Evolutionary conservation across 208 protist genomes (phyloP), one percentile per base, ranked within the genome.

Genomic region (Borovskyia barvae): DNA sequence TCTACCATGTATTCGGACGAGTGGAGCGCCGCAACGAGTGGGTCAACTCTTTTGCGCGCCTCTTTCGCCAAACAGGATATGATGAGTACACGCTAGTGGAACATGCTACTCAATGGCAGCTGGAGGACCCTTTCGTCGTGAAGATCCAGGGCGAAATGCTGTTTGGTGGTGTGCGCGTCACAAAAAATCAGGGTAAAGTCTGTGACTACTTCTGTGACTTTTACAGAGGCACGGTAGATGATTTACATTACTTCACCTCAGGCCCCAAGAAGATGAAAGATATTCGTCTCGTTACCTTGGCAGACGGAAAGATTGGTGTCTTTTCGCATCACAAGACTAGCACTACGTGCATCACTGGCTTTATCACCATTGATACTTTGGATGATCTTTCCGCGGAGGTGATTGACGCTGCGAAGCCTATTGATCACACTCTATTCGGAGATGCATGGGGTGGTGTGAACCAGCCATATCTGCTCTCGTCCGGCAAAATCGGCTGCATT

Each of bases 371-470:
- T 26, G 40, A 85, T 49, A 60, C 37, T 3, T 37, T 85, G 5
- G 73, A 80, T 24, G 63, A 85, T n/a, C 70, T 85, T 9, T 70
- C 55, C 54, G 51, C 73, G 3, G 28, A 76, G n/a, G 45, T 73
- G 2, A 85, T 85, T 39, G 61, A 81, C 36, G 47, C 69, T 28
- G 77, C 77, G 53, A 57, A 60, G 30, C 69, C 73, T 12, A 85
- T 85, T 17, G 73, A 85, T n/a, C 77, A 85, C 69, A 63, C 71
- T n/a, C 50, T 72, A n/a, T 85, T 85, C 43, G 74, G 74, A 8
- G 78, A 81, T 46, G 78, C 74, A 9, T 85, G 78, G 78, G 73
- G 74, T 43, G 78, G 74, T 17, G 73, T 81, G 0, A 85, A 85
- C 57, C 78, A 85, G 46, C 64, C 73, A n/a, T 85, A 85, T 45